phyloP scores from a whole-genome alignment of 1,284 basidiomycete species.

The Agroathelia rolfsii region DNA sequence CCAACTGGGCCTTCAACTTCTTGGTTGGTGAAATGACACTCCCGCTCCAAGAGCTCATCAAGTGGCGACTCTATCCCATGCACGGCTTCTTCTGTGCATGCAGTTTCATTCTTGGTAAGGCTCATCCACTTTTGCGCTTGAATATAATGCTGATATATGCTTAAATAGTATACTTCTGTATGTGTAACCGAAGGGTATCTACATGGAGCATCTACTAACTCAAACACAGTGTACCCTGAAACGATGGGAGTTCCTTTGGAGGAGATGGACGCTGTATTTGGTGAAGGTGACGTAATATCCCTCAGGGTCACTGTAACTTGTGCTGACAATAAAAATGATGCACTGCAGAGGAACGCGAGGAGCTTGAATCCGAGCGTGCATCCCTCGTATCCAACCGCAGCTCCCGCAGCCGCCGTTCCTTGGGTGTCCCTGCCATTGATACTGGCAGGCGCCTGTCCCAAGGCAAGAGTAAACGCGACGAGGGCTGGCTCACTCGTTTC shows the following conservation, averaged over 20 bases:
- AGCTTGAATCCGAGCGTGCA: slow-evolving; percentile 58
- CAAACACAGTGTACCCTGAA: slow-evolving; percentile 63
- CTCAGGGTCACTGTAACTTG: slow-evolving; percentile 5
- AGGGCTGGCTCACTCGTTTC: slow-evolving; percentile 41
- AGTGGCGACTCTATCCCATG: slow-evolving; percentile 93
- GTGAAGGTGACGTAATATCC: slow-evolving; percentile 45
- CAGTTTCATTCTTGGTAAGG: slow-evolving; percentile 72
- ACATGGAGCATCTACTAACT: slow-evolving; percentile 7
- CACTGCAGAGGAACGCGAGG: slow-evolving; percentile 44
- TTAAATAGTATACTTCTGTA: slow-evolving; percentile 62
- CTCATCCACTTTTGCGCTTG: slow-evolving; percentile 7
- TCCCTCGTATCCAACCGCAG: slow-evolving; percentile 38
- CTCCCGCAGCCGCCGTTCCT: slow-evolving; percentile 18
- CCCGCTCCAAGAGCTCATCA: slow-evolving; percentile 80
- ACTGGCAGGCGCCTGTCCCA: too few relatives aligned
- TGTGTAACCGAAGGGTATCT: slow-evolving; percentile 19
- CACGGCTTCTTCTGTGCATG: slow-evolving; percentile 89
- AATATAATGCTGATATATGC: slow-evolving; percentile 12
- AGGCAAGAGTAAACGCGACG: slow-evolving; percentile 15
- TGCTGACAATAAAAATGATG: slow-evolving; percentile 7
- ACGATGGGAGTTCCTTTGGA: slow-evolving; percentile 73
- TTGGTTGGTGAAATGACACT: slow-evolving; percentile 88
- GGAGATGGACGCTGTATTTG: slow-evolving; percentile 78
- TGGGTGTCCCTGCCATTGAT: slow-evolving; percentile 11
- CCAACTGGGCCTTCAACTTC: slow-evolving; percentile 82